Base-by-base conservation (phyloP, 2,329 filamentous ascomycete species). In the Claviceps quebecensis region DNA sequence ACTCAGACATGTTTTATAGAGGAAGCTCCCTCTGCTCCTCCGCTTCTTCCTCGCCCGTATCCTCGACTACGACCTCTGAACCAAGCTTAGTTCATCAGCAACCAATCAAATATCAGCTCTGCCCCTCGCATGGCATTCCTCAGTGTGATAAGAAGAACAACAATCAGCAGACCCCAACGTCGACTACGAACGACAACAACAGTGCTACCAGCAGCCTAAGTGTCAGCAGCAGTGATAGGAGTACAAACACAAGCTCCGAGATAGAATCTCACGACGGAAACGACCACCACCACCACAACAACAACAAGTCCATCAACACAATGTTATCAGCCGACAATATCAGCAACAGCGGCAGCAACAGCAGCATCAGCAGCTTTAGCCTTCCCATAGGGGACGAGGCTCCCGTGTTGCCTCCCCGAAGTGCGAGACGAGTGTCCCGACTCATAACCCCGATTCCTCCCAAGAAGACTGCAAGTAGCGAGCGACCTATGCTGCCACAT, bases 371-470 rank as follows among this genome's bases (percentile, higher is more conserved):
- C 51, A 37, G 47, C 43, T 49, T 53, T 16, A 54, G 57, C 47
- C 61, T 69, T 9, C 3, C 50, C n/a, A 45, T 41, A 14, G 36
- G 47, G 16, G 47, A 52, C 13, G 50, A 50, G 19, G 44, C 45
- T 26, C 76, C 75, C 9, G 70, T 71, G 40, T 63, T 79, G 5
- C 76, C 76, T 1, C 65, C 67, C 54, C 75, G 70, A 67, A 78
- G 74, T 59, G 63, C 71, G 9, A 68, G 74, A 22, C 66, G 76
- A 57, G 64, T 67, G 19, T 78, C 76, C 8, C 67, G 69, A 50
- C 64, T 67, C 52, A 58, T 68, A 40, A 63, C 61, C 38, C 60
- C 59, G 19, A 56, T 67, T 26, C 57, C 62, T 39, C 61, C 62
- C 45, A 68, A 68, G 60, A 68, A 68, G 60, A 41, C 65, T 41